Evolutionary conservation across 352 stramenopile species (phyloP).

Genomic region (Phytopythium chamaehyphon): DNA sequence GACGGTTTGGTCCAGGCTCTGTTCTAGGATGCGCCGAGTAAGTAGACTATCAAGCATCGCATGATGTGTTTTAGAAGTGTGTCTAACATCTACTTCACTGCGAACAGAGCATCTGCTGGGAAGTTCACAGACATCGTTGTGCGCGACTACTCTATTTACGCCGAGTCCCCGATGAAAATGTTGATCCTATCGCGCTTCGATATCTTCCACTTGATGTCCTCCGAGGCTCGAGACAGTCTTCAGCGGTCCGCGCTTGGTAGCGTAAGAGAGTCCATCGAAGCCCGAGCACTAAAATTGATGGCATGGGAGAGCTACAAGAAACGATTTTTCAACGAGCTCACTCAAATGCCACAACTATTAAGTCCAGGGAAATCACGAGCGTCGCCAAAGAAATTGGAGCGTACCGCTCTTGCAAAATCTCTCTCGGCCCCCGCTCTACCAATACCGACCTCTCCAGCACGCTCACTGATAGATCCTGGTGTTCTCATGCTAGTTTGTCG

Average conservation of each 20-base stretch:
- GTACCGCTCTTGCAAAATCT: conserved; percentile 14
- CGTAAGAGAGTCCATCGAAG: conserved; percentile 62
- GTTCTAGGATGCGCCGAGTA: conserved; percentile 82
- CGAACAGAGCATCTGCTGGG: conserved; percentile 57
- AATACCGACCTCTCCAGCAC: conserved; percentile 9
- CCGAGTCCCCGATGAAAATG: conserved; percentile 69
- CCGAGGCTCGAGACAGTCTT: conserved; percentile 59
- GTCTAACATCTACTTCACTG: no score
- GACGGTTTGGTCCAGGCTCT: conserved; percentile 67
- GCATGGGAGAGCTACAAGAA: conserved; percentile 79
- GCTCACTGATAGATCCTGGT: conserved; percentile 32
- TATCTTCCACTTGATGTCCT: conserved; percentile 79
- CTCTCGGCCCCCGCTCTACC: conserved; percentile 28
- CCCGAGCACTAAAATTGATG: conserved; percentile 67
- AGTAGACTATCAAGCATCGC: conserved; percentile 5
- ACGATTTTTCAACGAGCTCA: conserved; percentile 43
- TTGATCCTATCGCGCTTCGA: conserved; percentile 82
- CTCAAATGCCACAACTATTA: conserved; percentile 17
- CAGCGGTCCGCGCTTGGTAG: conserved; percentile 57
- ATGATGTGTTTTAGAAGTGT: no score
- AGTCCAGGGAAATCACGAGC: not conserved
- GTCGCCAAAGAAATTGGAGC: not conserved
- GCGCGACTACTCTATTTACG: conserved; percentile 72
- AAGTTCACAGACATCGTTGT: conserved; percentile 82
- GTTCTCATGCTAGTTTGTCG: conserved; percentile 30